A percentile compares a stretch with the other conserved stretches of the same genome.
Evolutionary conservation across 139 green algal species (phyloP).

Genomic region (Picochlorum sp.): DNA sequence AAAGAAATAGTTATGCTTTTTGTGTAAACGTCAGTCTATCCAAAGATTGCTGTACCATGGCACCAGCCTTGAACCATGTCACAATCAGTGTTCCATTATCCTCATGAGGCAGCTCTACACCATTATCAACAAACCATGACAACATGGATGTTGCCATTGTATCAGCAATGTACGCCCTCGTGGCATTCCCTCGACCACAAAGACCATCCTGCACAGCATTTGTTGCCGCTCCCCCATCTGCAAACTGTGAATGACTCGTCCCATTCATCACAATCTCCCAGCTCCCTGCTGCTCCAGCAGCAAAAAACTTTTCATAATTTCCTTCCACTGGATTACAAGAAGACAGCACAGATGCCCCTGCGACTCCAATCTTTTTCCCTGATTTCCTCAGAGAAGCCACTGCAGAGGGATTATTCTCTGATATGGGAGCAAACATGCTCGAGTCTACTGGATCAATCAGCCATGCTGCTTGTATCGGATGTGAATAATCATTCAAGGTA

Average conservation of each 20-base stretch:
- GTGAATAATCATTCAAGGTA: conserved; percentile 7
- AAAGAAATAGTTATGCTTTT: too few species aligned
- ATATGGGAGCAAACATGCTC: conserved; percentile 26
- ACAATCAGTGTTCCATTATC: not conserved
- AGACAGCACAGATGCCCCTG: conserved; percentile 27
- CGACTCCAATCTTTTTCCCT: conserved; percentile 25
- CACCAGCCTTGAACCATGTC: not conserved
- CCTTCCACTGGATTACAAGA: conserved; percentile 39
- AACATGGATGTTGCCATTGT: conserved; percentile 19
- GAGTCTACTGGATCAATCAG: conserved; percentile 58
- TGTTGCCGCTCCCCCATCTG: conserved; percentile 24
- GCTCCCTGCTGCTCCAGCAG: conserved; percentile 15
- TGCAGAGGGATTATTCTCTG: conserved; percentile 29
- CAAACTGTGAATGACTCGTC: conserved; percentile 35
- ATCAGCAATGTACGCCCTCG: not conserved
- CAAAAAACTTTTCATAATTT: conserved; percentile 29
- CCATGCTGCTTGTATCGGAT: conserved; percentile 32
- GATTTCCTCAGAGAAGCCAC: conserved; percentile 20
- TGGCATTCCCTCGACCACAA: conserved; percentile 16
- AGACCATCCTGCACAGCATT: conserved; percentile 34
- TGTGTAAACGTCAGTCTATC: too few species aligned
- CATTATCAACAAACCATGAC: conserved; percentile 22
- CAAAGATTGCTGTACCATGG: too few species aligned
- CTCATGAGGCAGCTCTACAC: conserved; percentile 8
- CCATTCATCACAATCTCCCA: conserved; percentile 19